Evolutionary conservation across 306 rosid genomes (phyloP), one percentile per base, ranked within the genome.

Genomic region (Delonix regia): DNA sequence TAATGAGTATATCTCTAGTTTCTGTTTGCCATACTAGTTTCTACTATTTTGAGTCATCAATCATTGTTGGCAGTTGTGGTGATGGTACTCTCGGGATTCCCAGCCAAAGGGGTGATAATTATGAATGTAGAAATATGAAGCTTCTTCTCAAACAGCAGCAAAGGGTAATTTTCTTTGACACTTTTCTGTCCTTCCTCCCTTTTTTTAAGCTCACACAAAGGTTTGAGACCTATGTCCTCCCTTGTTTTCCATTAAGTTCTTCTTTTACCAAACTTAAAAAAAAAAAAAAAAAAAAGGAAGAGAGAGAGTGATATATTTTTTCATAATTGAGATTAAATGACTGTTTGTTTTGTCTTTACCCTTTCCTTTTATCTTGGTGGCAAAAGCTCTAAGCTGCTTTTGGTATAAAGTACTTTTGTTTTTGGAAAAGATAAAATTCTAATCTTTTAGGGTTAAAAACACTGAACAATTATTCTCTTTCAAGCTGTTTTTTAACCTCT

Each of bases 61-160:
- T 78, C 69, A 44, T 80, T 60, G 63, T 85, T 85, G 88, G 81
- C 91, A 95, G 99, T 73, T 95, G 97, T 69, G 99, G 99, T 4
- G 99, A 95, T 87, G 99, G 99, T 80, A 78, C 89, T 63, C 94
- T 95, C 69, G 99, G 99, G 63, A 91, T 83, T 86, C 99, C 99
- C 44, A 84, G 86, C 83, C 99, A 95, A 89, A 86, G 97, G 83
- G 99, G 99, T 77, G 99, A 95, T 87, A 95, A 95, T 88, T 95
- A 95, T 86, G 99, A 95, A 83, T 95, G 99, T 81, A 91, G 99
- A 85, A 95, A 95, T 84, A 95, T 95, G 99, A 95, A 95, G 90
- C 99, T 95, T 71, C 97, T 95, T 87, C 97, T 95, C 81, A 95
- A 92, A 83, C 99, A 95, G 78, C 99, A 95, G 79, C 99, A 92